A percentile compares a stretch with the other conserved stretches of the same genome.
Conservation (phyloP, 106 monocot species). For the Dendrobium nobile region DNA sequence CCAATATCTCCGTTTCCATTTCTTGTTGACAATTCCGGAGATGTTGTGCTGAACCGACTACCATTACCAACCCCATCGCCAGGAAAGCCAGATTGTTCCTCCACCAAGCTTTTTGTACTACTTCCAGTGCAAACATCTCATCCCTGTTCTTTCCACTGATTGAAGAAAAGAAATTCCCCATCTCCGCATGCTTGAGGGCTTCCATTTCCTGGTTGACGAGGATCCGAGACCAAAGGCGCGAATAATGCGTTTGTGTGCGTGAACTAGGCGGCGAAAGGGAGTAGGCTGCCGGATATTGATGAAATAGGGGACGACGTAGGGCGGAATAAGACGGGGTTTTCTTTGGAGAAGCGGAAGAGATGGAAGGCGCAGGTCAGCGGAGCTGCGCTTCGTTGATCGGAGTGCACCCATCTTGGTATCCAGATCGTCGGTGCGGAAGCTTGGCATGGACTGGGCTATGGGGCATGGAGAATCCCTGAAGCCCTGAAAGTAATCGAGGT, state of each 20-base stretch:
- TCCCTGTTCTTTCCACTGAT: slow-evolving; percentile 6
- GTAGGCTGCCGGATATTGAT: slow-evolving; percentile 13
- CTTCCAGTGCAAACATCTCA: slow-evolving; percentile 27
- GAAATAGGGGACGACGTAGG: slow-evolving; percentile 13
- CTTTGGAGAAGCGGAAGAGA: neutral
- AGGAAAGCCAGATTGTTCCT: neutral
- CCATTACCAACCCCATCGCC: neutral
- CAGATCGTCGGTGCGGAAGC: neutral
- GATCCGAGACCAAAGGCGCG: slow-evolving; percentile 61
- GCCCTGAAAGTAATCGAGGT: neutral
- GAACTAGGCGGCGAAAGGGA: slow-evolving; percentile 46
- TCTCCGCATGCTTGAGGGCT: slow-evolving; percentile 1
- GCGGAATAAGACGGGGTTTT: slow-evolving; percentile 13
- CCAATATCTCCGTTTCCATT: neutral
- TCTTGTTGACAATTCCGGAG: slow-evolving; percentile 18
- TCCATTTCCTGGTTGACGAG: neutral
- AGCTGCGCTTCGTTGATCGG: slow-evolving; percentile 67
- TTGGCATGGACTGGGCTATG: neutral
- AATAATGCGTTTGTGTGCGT: slow-evolving; percentile 61
- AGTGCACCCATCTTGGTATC: slow-evolving; percentile 69
- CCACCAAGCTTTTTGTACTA: slow-evolving; percentile 58
- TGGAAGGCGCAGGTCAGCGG: slow-evolving; percentile 25
- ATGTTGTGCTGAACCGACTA: neutral
- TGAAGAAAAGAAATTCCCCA: slow-evolving; percentile 18
- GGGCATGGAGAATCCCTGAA: neutral